phyloP scores from a whole-genome alignment of 2,329 filamentous ascomycete species.

The Pseudogymnoascus sp. region DNA sequence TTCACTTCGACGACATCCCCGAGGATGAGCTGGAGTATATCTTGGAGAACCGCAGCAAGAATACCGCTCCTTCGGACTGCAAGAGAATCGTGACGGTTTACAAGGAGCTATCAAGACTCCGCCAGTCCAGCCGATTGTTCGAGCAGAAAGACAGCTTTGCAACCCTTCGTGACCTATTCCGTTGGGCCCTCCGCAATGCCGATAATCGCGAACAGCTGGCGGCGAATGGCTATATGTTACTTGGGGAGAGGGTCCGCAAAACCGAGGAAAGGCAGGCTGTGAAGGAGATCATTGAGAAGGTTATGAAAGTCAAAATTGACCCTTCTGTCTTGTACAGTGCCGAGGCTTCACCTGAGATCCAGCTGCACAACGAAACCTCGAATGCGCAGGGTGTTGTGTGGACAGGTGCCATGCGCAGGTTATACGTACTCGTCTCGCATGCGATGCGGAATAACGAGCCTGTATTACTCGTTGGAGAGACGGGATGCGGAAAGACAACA shows the following conservation, averaged over 20 bases:
- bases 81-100: slow-evolving; percentile 89
- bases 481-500: slow-evolving; percentile 95
- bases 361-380: slow-evolving; percentile 38
- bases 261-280: slow-evolving; percentile 78
- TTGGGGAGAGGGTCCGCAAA: slow-evolving; percentile 92
- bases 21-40: slow-evolving; percentile 91
- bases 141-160: slow-evolving; percentile 98
- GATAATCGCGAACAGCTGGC: slow-evolving; percentile 85
- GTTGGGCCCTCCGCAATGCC: slow-evolving; percentile 83
- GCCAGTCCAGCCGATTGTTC: slow-evolving; percentile 86
- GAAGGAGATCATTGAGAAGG: slow-evolving; percentile 78
- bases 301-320: slow-evolving; percentile 82
- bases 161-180: slow-evolving; percentile 88
- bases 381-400: slow-evolving; percentile 71
- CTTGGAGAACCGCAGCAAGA: slow-evolving; percentile 77
- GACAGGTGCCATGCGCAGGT: slow-evolving; percentile 88
- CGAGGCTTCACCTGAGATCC: slow-evolving; percentile 50
- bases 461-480: slow-evolving; percentile 90
- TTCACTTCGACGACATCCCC: slow-evolving; percentile 97
- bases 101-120: slow-evolving; percentile 79
- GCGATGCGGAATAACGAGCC: slow-evolving; percentile 88
- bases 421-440: slow-evolving; percentile 83
- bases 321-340: slow-evolving; percentile 65
- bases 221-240: slow-evolving; percentile 88
- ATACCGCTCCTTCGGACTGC: slow-evolving; percentile 84